phyloP scores from a whole-genome alignment of 108 stramenopile species.

The Epithemia pelagica region DNA sequence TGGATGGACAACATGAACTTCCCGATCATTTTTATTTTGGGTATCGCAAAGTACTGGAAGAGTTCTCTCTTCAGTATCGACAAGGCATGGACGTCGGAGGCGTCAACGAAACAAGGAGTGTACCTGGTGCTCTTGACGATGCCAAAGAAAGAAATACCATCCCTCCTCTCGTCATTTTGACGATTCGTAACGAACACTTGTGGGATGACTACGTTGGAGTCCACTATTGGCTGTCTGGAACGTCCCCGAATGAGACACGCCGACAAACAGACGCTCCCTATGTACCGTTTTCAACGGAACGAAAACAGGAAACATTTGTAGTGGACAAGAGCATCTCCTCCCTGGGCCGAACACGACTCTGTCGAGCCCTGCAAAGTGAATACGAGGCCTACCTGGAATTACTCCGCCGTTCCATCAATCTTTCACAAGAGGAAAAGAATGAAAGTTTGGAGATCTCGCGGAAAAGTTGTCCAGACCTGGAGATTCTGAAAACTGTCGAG shows the following conservation, averaged over 20 bases:
- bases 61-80: not conserved
- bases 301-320: not conserved
- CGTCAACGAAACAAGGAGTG: not conserved
- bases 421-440: conserved; percentile 18
- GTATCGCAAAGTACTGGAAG: not conserved
- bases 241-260: no score
- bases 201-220: conserved; percentile 3
- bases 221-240: conserved; percentile 4
- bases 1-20: not conserved
- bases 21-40: not conserved
- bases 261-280: not conserved
- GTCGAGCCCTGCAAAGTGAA: conserved; percentile 1
- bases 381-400: conserved; percentile 28
- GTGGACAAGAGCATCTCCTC: not conserved
- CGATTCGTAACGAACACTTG: conserved; percentile 8
- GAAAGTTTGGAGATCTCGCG: not conserved
- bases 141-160: not conserved
- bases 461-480: not conserved
- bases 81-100: not conserved
- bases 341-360: not conserved
- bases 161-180: not conserved
- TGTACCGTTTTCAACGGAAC: not conserved
- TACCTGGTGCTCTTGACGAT: not conserved
- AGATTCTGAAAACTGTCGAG: no score
- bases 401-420: conserved; percentile 29